Percentiles rank a stretch among this genome's conserved stretches.
These are phyloP conservation scores for Garcia nutans DNA, from an alignment of 345 rosid genomes.

Conservation along the genomic window DNA sequence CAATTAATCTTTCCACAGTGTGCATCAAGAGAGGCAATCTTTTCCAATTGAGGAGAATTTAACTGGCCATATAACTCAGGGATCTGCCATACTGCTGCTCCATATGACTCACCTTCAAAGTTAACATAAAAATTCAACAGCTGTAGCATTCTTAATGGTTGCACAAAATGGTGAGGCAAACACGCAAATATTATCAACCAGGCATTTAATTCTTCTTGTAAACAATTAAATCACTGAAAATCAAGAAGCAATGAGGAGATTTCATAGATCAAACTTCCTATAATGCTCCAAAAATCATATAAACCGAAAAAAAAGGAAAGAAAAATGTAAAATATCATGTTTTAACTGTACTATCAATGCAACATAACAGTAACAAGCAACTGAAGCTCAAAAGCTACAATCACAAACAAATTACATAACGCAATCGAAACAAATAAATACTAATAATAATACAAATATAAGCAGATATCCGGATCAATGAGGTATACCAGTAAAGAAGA, in stretches of 20 bases:
- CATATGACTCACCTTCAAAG: constrained; percentile 66
- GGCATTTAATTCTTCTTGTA: neutral
- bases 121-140: constrained; percentile 16
- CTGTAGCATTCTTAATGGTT: neutral
- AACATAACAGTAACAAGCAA: neutral
- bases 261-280: neutral
- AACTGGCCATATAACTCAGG: constrained; percentile 92
- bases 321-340: neutral
- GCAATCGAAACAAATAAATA: neutral
- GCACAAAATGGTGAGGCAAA: neutral
- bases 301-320: no score
- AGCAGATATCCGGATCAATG: neutral
- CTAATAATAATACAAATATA: neutral
- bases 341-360: neutral
- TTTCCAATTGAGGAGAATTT: constrained; percentile 83
- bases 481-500: constrained; percentile 66
- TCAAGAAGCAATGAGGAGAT: neutral
- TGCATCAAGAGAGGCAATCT: constrained; percentile 73
- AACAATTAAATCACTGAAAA: neutral
- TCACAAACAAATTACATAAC: neutral
- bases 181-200: neutral
- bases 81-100: constrained; percentile 94
- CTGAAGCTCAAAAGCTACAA: neutral
- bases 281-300: neutral
- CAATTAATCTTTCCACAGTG: constrained; percentile 78